A percentile compares a stretch with the other conserved stretches of the same genome.
phyloP scores from a whole-genome alignment of 768 basidiomycete species.

The Termitomyces heimii region DNA sequence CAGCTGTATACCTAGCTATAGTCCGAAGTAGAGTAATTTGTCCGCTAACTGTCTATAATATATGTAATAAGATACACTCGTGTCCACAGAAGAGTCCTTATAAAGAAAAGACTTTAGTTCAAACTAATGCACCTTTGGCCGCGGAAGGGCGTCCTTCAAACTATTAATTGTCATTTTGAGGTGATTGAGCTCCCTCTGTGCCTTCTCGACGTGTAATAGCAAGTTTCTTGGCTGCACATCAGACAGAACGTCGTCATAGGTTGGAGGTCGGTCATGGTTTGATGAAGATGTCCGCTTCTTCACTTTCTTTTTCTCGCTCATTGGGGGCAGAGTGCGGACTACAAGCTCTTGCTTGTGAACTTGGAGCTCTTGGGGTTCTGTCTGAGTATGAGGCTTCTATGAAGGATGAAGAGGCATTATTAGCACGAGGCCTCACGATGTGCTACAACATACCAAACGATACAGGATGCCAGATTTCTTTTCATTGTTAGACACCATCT shows the following conservation, averaged over 20 bases:
- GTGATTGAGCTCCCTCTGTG: neutral
- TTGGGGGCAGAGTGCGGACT: neutral
- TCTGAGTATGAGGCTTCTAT: neutral
- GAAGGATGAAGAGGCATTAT: neutral
- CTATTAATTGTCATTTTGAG: conserved; percentile 1
- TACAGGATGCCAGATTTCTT: neutral
- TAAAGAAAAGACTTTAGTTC: neutral
- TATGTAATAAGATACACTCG: neutral
- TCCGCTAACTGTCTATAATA: neutral
- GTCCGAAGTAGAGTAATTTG: neutral
- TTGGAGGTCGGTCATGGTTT: neutral
- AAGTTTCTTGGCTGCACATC: neutral
- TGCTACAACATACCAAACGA: neutral
- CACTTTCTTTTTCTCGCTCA: neutral
- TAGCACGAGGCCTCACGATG: neutral
- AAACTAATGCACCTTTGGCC: neutral
- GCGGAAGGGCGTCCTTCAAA: neutral
- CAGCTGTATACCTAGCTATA: neutral
- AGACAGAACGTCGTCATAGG: neutral
- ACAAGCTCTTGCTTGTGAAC: conserved; percentile 1
- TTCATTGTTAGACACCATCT: neutral
- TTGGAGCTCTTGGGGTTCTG: neutral
- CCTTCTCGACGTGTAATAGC: neutral
- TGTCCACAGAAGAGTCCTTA: neutral
- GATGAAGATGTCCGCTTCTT: neutral